Base-by-base conservation (phyloP, 2,329 filamentous ascomycete genomes). In the Ceratocystis papillata region DNA sequence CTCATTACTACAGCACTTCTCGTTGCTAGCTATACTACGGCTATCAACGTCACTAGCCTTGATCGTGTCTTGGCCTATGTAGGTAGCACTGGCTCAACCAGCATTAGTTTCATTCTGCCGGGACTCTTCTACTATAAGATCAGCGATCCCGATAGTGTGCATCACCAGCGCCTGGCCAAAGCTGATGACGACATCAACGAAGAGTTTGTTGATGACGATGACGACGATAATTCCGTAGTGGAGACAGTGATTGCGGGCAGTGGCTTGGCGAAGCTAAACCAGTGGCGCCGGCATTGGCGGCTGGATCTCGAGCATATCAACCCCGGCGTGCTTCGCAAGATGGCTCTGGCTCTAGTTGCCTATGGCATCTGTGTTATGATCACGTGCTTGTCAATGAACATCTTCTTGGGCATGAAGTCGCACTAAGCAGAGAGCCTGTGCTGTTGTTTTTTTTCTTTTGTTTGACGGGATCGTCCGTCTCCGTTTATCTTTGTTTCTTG, bases 121-220 rank as follows among this genome's bases (percentile, higher is more conserved):
- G 94, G 94, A 0, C 77, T 99, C 3, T 99, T 99, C 75, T 99
- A 97, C 76, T 99, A 97, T 78, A 97, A 97, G 76, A 97, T 99
- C 68, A 95, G 90, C 12, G 86, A 90, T 28, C 94, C 94, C 0
- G 88, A 96, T 65, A 93, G 89, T 57, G 82, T 87, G 33, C 85
- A 93, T 69, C 91, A 96, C 71, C 93, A 96, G 74, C 84, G 88
- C 15, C 79, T 97, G 8, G 79, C 90, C 69, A 97, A 97, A 74
- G 91, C 94, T 72, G 90, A 96, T 70, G 94, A 97, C 71, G 89
- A 93, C 69, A 85, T 86, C n/a, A 80, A 83, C 46, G 87, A 88
- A 62, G 70, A 80, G 30, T 79, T 80, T 7, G 78, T 76, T 1
- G 83, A 83, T 46, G 79, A 82, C 0, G 77, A 83, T 69, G 78